These are phyloP conservation scores for Apiospora hydei DNA, from an alignment of 2,329 filamentous ascomycete genomes.

Conservation along the genomic window DNA sequence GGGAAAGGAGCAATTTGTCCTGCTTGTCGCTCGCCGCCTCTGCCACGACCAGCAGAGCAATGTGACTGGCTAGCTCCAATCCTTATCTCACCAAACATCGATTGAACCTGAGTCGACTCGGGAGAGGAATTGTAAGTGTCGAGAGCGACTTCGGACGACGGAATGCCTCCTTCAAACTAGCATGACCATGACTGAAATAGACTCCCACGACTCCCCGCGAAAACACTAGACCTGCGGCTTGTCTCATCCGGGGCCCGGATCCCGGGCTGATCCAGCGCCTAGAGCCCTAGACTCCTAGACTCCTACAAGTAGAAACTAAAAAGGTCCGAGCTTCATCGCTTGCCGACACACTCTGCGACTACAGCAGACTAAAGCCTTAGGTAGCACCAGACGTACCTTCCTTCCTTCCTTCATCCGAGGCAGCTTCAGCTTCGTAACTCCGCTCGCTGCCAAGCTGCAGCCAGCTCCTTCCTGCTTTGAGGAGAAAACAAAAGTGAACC, in stretches of 20 bases:
- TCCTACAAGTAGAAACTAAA: too few relatives aligned
- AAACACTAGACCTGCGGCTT: neutral
- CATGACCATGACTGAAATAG: slow-evolving; percentile 17
- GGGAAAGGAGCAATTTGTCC: too few relatives aligned
- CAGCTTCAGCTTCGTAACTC: slow-evolving; percentile 14
- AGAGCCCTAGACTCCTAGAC: too few relatives aligned
- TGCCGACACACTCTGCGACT: neutral
- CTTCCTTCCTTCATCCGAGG: slow-evolving; percentile 13
- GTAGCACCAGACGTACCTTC: neutral
- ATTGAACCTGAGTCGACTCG: neutral
- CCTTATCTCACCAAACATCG: neutral
- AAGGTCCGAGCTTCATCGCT: neutral
- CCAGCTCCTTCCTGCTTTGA: neutral
- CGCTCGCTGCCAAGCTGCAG: neutral
- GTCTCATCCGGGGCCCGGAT: neutral
- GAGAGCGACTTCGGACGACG: slow-evolving; percentile 1
- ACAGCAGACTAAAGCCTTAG: too few relatives aligned
- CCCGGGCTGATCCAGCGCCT: neutral
- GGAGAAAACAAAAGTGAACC: neutral
- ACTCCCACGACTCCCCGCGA: neutral
- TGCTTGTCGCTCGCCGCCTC: neutral
- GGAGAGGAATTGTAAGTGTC: neutral
- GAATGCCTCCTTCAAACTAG: neutral
- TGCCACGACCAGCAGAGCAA: neutral
- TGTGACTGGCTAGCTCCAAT: neutral